Evolutionary conservation across 1,284 basidiomycete genomes (phyloP), one percentile per base, ranked within the genome.

Genomic region (Grifola frondosa): DNA sequence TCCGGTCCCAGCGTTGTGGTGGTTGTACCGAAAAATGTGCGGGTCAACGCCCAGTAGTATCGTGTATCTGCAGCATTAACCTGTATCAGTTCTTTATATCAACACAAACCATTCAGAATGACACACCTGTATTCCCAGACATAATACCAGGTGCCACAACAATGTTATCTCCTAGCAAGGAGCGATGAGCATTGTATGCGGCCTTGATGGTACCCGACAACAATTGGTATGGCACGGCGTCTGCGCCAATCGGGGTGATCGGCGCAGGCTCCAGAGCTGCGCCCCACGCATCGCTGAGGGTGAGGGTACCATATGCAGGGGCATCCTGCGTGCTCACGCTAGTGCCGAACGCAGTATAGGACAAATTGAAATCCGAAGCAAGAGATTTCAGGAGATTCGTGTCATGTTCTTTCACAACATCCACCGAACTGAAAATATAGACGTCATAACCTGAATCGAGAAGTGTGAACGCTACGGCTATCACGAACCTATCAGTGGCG

Each of bases 191-290:
- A 39, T 71, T 67, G 51, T 69, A 73, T 5, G 71, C 62, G 3
- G 71, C 63, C 46, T 71, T 72, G 52, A 80, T 77, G 8, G 73
- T 77, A 2, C 74, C 76, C 15, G 71, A 72, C 19, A 80, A 61
- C 13, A 81, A 48, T 13, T 58, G 56, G 61, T 70, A 84, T n/a
- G 77, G 70, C 2, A 53, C 64, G 0, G 73, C 70, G 15, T 69
- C 62, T 3, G 60, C 60, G 9, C 65, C 62, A 5, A 65, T 68
- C 0, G 79, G 74, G 12, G 81, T 75, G 21, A 75, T 61, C 0
- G 80, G 79, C 4, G 82, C 77, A 2, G 83, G 78, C 46, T 79
- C 74, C 12, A 80, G 65, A 11, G 65, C 67, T 1, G 63, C 65
- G 17, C 67, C 67, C 59, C 65, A 76, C 3, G 75, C 70, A 37